phyloP scores from a whole-genome alignment of 2,329 filamentous ascomycete genomes.

The Sporothrix euskadiensis region DNA sequence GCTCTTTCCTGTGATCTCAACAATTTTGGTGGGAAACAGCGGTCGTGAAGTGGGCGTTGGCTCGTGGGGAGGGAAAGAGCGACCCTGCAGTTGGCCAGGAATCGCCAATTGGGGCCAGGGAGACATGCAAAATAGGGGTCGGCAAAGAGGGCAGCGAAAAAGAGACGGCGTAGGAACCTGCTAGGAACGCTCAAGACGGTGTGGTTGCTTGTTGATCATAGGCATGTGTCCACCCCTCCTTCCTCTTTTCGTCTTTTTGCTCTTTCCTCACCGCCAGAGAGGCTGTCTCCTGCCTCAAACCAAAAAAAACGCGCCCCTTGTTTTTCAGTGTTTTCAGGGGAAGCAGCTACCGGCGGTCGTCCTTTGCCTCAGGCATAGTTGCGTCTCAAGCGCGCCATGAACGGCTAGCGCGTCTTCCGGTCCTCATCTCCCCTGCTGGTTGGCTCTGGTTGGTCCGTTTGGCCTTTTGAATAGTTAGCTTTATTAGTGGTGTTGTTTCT shows the following conservation, averaged over 20 bases:
- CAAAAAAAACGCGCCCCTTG: background rate
- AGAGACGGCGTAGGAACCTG: background rate
- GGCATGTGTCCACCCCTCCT: constrained; percentile 8
- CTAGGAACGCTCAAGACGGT: background rate
- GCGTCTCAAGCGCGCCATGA: constrained; percentile 18
- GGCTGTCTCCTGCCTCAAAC: no score
- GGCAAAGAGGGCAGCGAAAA: background rate
- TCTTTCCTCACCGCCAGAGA: constrained; percentile 18
- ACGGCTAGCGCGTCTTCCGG: constrained; percentile 29
- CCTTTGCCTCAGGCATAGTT: constrained; percentile 30
- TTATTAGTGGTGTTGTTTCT: constrained; percentile 11
- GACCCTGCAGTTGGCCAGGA: background rate
- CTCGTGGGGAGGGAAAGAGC: background rate
- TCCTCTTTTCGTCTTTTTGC: background rate
- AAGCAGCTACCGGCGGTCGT: constrained; percentile 13
- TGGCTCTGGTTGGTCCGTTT: background rate
- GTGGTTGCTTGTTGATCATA: background rate
- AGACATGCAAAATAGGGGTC: constrained; percentile 10
- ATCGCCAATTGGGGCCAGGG: background rate
- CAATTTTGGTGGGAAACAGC: constrained; percentile 1
- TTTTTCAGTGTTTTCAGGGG: constrained; percentile 2
- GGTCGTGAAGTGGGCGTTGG: background rate
- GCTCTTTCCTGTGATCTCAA: background rate
- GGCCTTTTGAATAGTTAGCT: background rate
- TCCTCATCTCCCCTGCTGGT: constrained; percentile 21